phyloP scores from a whole-genome alignment of 306 rosid species.

The Ceratonia siliqua region DNA sequence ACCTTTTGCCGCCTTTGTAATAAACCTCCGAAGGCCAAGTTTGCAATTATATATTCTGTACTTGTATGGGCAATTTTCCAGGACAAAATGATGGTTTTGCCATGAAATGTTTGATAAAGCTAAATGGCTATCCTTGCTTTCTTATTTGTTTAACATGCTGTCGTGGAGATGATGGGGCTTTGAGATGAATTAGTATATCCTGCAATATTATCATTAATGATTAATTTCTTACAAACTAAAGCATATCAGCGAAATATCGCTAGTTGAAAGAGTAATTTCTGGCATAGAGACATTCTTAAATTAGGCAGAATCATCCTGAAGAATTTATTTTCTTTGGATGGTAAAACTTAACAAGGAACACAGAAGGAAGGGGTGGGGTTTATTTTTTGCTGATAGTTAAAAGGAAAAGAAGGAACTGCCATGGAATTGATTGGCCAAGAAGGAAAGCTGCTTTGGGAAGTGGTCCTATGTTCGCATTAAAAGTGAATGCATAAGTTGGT shows the following conservation, averaged over 20 bases:
- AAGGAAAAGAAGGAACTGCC: not conserved
- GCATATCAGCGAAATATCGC: not conserved
- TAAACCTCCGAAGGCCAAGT: not conserved
- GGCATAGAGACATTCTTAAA: not conserved
- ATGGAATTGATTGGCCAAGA: slow-evolving; percentile 18
- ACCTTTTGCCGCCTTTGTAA: not conserved
- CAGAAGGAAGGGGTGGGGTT: not conserved
- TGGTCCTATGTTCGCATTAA: slow-evolving; percentile 15
- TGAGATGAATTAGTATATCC: not conserved
- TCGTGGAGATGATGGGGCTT: slow-evolving; percentile 5
- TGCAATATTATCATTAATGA: not conserved
- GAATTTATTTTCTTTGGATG: not conserved
- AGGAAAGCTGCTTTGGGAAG: slow-evolving; percentile 30
- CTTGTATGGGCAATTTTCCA: too few species aligned
- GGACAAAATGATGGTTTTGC: slow-evolving; percentile 32
- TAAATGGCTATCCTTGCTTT: too few species aligned
- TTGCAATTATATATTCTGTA: not conserved
- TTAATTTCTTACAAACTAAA: not conserved
- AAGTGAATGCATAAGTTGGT: slow-evolving; percentile 30
- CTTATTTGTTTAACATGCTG: too few species aligned
- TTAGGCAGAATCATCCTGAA: not conserved
- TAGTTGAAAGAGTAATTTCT: not conserved
- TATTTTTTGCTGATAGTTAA: not conserved
- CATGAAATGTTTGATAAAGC: slow-evolving; percentile 23
- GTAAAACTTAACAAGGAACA: not conserved